These are phyloP conservation scores for Agaricus bisporus DNA, from an alignment of 768 basidiomycete species.

Conservation along the genomic window DNA sequence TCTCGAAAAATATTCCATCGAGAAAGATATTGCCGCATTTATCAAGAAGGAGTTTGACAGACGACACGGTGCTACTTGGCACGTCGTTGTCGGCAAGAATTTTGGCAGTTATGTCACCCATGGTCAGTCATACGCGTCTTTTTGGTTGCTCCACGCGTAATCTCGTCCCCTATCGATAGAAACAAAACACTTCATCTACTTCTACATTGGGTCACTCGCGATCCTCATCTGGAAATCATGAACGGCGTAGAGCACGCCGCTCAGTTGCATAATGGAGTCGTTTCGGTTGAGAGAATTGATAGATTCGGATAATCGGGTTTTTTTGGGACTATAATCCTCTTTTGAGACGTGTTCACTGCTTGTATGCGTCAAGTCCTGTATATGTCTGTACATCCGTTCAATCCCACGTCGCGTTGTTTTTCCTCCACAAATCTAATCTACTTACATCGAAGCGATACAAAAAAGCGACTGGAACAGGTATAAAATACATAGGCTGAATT, in stretches of 20 bases:
- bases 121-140: slow-evolving; percentile 45
- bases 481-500: slow-evolving; percentile 12
- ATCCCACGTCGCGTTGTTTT: slow-evolving; percentile 1
- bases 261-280: not conserved
- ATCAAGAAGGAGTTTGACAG: slow-evolving; percentile 99
- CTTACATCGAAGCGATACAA: slow-evolving; percentile 4
- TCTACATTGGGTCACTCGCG: slow-evolving; percentile 89
- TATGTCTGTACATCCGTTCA: slow-evolving; percentile 6
- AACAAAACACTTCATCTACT: slow-evolving; percentile 99
- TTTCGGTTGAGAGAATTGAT: slow-evolving; percentile 1
- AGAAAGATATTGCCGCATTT: slow-evolving; percentile 97
- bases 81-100: slow-evolving; percentile 98
- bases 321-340: not conserved
- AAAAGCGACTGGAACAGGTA: slow-evolving; percentile 5
- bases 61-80: slow-evolving; percentile 92
- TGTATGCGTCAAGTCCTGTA: not conserved
- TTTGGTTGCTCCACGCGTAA: slow-evolving; percentile 10
- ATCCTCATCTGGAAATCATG: slow-evolving; percentile 95
- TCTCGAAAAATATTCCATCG: slow-evolving; percentile 87
- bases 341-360: not conserved
- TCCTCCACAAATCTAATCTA: slow-evolving; percentile 7
- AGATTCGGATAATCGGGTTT: not conserved
- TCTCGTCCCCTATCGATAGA: slow-evolving; percentile 41
- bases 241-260: slow-evolving; percentile 12
- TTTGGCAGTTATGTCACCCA: slow-evolving; percentile 98